Conservation (phyloP, 2,329 filamentous ascomycete species). For the Phaeosphaeria sp. region DNA sequence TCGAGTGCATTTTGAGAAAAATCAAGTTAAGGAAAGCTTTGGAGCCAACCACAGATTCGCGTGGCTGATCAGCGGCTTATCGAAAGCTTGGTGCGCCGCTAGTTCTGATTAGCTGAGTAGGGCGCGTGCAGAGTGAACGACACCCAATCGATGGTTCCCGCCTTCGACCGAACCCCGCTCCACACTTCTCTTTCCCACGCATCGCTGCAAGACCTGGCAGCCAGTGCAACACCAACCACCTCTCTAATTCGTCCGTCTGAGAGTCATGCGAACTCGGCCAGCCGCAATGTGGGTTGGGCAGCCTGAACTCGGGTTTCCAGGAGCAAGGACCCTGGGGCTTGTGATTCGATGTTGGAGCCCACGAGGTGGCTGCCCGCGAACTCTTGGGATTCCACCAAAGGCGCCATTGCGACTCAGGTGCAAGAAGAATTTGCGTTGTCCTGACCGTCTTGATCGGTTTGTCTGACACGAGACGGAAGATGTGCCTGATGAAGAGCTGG, state of each 20-base stretch:
- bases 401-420: slow-evolving; percentile 8
- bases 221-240: slow-evolving; percentile 19
- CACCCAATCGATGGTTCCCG: slow-evolving; percentile 26
- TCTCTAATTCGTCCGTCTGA: slow-evolving; percentile 36
- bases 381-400: slow-evolving; percentile 17
- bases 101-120: slow-evolving; percentile 16
- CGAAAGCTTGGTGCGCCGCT: slow-evolving; percentile 27
- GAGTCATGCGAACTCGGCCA: slow-evolving; percentile 46
- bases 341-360: slow-evolving; percentile 34
- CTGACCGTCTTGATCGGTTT: background rate
- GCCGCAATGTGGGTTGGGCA: slow-evolving; percentile 20
- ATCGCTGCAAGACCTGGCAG: slow-evolving; percentile 34
- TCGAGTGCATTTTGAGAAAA: slow-evolving; percentile 10
- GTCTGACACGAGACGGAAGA: slow-evolving; percentile 26
- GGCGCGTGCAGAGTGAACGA: slow-evolving; percentile 23
- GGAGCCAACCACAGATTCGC: slow-evolving; percentile 19
- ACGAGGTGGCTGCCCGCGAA: slow-evolving; percentile 32
- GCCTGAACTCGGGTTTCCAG: slow-evolving; percentile 13
- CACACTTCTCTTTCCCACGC: slow-evolving; percentile 34
- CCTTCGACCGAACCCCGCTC: slow-evolving; percentile 29
- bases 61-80: slow-evolving; percentile 12
- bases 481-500: slow-evolving; percentile 4
- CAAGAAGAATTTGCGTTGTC: background rate
- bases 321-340: slow-evolving; percentile 22
- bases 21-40: slow-evolving; percentile 14